These are phyloP conservation scores for Exophiala lecanii-corni DNA, from an alignment of 2,329 filamentous ascomycete genomes.

Conservation along the genomic window DNA sequence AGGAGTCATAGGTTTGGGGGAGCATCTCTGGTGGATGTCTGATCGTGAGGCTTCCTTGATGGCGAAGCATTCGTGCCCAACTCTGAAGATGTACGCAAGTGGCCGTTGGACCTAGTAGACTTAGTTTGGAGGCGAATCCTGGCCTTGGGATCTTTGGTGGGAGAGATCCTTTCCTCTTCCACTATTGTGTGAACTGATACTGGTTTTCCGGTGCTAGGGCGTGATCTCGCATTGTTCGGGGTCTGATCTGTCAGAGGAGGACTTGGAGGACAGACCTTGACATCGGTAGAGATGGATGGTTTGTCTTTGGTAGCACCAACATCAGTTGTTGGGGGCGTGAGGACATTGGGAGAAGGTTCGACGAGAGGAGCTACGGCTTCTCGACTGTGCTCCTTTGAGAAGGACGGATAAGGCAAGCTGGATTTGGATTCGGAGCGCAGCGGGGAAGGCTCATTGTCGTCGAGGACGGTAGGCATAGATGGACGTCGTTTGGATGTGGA, in stretches of 20 bases:
- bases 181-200: conserved; percentile 27
- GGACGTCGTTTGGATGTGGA: conserved; percentile 26
- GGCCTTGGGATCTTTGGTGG: conserved; percentile 34
- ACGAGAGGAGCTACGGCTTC: conserved; percentile 68
- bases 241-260: conserved; percentile 45
- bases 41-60: conserved; percentile 32
- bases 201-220: conserved; percentile 30
- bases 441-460: conserved; percentile 13
- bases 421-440: conserved; percentile 36
- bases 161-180: conserved; percentile 29
- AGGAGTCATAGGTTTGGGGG: conserved; percentile 33
- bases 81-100: conserved; percentile 37
- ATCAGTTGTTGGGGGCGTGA: conserved; percentile 71
- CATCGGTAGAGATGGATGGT: conserved; percentile 19
- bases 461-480: conserved; percentile 27
- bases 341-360: conserved; percentile 37
- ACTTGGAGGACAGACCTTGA: conserved; percentile 35
- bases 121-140: conserved; percentile 36
- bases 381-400: conserved; percentile 89
- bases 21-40: conserved; percentile 30
- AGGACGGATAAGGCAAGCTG: conserved; percentile 69
- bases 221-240: conserved; percentile 34
- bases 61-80: conserved; percentile 30
- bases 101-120: conserved; percentile 40
- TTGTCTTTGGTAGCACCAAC: conserved; percentile 51